Evolutionary conservation across 164 flowering plant species (phyloP).

Genomic region (Aristolochia contorta): DNA sequence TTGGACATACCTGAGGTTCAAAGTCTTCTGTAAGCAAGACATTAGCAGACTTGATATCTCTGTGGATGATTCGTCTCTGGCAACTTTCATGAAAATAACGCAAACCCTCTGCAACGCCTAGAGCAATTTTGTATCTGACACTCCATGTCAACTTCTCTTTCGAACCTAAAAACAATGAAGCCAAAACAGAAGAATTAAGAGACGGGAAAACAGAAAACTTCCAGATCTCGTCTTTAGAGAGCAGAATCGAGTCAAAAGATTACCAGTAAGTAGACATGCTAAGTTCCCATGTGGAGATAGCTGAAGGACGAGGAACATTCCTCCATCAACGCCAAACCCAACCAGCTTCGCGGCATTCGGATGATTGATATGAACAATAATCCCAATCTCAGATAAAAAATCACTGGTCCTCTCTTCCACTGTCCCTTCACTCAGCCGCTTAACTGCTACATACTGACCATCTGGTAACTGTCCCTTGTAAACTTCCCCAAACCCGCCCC

Average conservation of each 20-base stretch:
- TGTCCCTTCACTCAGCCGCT: slow-evolving; percentile 59
- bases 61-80: slow-evolving; percentile 81
- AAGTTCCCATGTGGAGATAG: slow-evolving; percentile 87
- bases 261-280: slow-evolving; percentile 66
- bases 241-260: slow-evolving; percentile 2
- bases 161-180: slow-evolving; percentile 28
- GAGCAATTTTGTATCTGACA: slow-evolving; percentile 57
- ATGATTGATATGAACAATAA: slow-evolving; percentile 85
- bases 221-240: background rate
- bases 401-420: slow-evolving; percentile 64
- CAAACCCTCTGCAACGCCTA: slow-evolving; percentile 82
- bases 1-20: slow-evolving; percentile 60
- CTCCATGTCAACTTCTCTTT: slow-evolving; percentile 55
- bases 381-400: slow-evolving; percentile 84
- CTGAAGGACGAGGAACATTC: slow-evolving; percentile 85
- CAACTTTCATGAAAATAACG: slow-evolving; percentile 81
- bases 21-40: slow-evolving; percentile 78
- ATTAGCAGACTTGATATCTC: slow-evolving; percentile 88
- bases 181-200: background rate
- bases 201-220: background rate
- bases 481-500: slow-evolving; percentile 93
- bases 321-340: slow-evolving; percentile 93
- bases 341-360: slow-evolving; percentile 76
- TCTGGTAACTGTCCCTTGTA: slow-evolving; percentile 64
- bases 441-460: slow-evolving; percentile 66